Conservation (phyloP, 768 basidiomycete genomes). For the Russula sp. region DNA sequence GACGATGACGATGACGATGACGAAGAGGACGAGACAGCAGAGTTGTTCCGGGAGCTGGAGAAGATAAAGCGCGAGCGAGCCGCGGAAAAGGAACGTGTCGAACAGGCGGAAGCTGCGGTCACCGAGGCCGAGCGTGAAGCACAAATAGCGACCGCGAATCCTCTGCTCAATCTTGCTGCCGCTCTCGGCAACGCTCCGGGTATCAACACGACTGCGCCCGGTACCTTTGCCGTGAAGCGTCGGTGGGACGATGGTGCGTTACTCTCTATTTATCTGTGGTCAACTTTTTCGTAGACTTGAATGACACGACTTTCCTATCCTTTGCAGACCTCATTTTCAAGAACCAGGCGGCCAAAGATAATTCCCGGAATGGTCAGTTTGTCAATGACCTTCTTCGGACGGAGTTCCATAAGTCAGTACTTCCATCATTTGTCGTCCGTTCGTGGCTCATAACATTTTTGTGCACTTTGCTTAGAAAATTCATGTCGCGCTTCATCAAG, state of each 20-base stretch:
- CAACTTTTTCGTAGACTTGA: not conserved
- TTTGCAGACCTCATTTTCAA: slow-evolving; percentile 92
- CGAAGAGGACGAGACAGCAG: slow-evolving; percentile 90
- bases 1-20: slow-evolving; percentile 44
- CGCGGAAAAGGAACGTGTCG: slow-evolving; percentile 83
- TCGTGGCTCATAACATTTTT: slow-evolving; percentile 12
- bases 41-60: slow-evolving; percentile 93
- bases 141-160: slow-evolving; percentile 85
- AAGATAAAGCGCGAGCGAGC: slow-evolving; percentile 97
- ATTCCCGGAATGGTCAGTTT: slow-evolving; percentile 63
- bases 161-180: slow-evolving; percentile 85
- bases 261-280: too few relatives aligned
- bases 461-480: slow-evolving; percentile 56
- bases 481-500: slow-evolving; percentile 91
- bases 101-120: slow-evolving; percentile 66
- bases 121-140: slow-evolving; percentile 64
- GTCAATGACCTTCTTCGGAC: slow-evolving; percentile 95
- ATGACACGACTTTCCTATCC: not conserved
- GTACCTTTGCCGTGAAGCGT: slow-evolving; percentile 87
- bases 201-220: slow-evolving; percentile 68
- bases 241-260: slow-evolving; percentile 91
- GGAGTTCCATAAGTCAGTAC: slow-evolving; percentile 84
- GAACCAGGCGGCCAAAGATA: slow-evolving; percentile 84
- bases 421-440: slow-evolving; percentile 27
- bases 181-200: slow-evolving; percentile 79